Conservation (phyloP, 495 filamentous ascomycete genomes). For the Pyrenopolyporus hunteri region DNA sequence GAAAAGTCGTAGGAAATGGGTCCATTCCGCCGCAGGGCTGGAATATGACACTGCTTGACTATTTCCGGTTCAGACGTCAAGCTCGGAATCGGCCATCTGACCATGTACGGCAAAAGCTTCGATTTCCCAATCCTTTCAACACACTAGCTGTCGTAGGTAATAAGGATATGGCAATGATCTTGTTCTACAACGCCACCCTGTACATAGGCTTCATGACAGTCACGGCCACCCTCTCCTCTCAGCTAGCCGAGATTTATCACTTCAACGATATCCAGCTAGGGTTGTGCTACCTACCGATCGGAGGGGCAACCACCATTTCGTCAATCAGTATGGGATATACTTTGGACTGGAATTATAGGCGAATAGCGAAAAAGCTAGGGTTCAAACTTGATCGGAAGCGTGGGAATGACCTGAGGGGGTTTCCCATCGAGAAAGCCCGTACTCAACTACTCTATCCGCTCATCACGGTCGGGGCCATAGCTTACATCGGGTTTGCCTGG, state of each 20-base stretch:
- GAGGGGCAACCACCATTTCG: conserved; percentile 69
- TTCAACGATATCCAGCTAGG: conserved; percentile 72
- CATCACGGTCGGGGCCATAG: conserved; percentile 47
- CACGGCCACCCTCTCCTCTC: conserved; percentile 59
- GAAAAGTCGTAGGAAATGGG: conserved; percentile 76
- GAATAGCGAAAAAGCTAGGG: conserved; percentile 54
- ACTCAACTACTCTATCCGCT: conserved; percentile 60
- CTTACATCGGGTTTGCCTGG: conserved; percentile 64
- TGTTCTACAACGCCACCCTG: conserved; percentile 59
- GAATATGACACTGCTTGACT: conserved; percentile 60
- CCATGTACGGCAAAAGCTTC: conserved; percentile 55
- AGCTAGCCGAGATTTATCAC: conserved; percentile 67
- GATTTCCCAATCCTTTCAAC: conserved; percentile 72
- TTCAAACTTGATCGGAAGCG: conserved; percentile 58
- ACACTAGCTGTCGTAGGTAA: conserved; percentile 69
- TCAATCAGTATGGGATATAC: conserved; percentile 68
- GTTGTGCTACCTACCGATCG: conserved; percentile 65
- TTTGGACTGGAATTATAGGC: conserved; percentile 62
- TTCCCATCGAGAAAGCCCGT: conserved; percentile 70
- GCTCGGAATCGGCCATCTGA: conserved; percentile 34
- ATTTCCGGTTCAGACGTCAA: conserved; percentile 44
- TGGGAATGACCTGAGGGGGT: conserved; percentile 58
- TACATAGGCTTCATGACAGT: conserved; percentile 54
- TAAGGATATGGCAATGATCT: conserved; percentile 60
- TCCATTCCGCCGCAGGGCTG: conserved; percentile 60